Evolutionary conservation across 1,139 yeast species (phyloP).

Genomic region (Trichomonascaceae sp.): DNA sequence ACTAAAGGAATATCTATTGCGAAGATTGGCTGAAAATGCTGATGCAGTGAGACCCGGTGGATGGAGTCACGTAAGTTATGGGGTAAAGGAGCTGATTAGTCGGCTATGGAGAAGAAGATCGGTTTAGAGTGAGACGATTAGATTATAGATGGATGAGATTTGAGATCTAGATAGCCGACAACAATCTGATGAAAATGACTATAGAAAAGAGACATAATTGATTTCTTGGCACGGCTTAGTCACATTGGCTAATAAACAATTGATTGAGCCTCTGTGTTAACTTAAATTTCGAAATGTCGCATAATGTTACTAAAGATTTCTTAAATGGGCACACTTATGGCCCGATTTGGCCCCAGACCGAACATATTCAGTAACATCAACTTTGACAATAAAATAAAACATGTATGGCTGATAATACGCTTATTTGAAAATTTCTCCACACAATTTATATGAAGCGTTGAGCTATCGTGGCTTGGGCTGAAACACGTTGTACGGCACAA

Average conservation of each 20-base stretch:
- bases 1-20: slow-evolving; percentile 81
- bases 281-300: background rate
- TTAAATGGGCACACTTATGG: background rate
- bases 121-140: background rate
- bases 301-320: background rate
- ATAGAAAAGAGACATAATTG: too few relatives aligned
- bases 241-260: too few relatives aligned
- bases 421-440: too few relatives aligned
- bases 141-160: background rate
- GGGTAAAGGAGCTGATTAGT: slow-evolving; percentile 16
- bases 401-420: too few relatives aligned
- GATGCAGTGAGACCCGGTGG: slow-evolving; percentile 96
- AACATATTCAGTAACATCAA: background rate
- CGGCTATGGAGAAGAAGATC: slow-evolving; percentile 7
- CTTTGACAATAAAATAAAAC: background rate
- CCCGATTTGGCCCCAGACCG: background rate
- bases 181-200: too few relatives aligned
- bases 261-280: background rate
- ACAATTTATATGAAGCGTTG: too few relatives aligned
- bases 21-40: slow-evolving; percentile 94
- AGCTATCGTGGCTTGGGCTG: too few relatives aligned
- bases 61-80: slow-evolving; percentile 40
- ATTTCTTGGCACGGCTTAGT: too few relatives aligned
- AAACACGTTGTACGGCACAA: too few relatives aligned
- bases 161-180: background rate